Base-by-base conservation (phyloP, 345 rosid genomes). In the Hibiscus trionum region DNA sequence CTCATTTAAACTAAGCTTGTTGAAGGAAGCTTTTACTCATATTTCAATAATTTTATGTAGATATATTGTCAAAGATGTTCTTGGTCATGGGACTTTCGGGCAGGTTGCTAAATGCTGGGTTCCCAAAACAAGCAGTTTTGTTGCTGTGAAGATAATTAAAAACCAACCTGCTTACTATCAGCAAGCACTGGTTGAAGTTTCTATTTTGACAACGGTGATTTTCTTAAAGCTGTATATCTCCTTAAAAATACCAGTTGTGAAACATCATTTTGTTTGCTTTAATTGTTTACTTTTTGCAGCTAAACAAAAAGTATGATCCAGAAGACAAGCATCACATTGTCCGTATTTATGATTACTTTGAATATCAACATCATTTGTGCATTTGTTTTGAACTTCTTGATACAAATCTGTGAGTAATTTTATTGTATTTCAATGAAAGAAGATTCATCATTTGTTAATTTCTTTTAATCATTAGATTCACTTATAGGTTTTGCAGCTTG, bases 51-150 rank as follows among this genome's bases (percentile, higher is more conserved):
- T 74, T 73, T 73, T 81, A 67, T 81, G 76, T 84, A 96, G 99
- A 80, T 93, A 96, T 80, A 76, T 93, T 72, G 96, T 96, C 84
- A 93, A 93, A 84, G 99, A 96, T 83, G 89, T 92, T 77, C 99
- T 96, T 80, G 99, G 99, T 76, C 99, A 96, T 63, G 99, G 99
- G 70, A 96, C 98, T 61, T 58, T 96, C 80, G 98, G 98, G 61
- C 99, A 96, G 81, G 98, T 96, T 86, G 98, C 93, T 65, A 96
- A 93, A 83, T 96, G 99, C 85, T 91, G 89, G 98, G 91, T 89
- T 58, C 80, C 89, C 24, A 93, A 88, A 76, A 81, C 84, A 21
- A 76, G 84, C 77, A 77, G 84, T 81, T 89, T 86, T 82, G 90
- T 89, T 71, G 99, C 99, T 68, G 91, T 96, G 69, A 96, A 96